Conservation (phyloP, 768 basidiomycete genomes). For the Antrodiella citrinella region DNA sequence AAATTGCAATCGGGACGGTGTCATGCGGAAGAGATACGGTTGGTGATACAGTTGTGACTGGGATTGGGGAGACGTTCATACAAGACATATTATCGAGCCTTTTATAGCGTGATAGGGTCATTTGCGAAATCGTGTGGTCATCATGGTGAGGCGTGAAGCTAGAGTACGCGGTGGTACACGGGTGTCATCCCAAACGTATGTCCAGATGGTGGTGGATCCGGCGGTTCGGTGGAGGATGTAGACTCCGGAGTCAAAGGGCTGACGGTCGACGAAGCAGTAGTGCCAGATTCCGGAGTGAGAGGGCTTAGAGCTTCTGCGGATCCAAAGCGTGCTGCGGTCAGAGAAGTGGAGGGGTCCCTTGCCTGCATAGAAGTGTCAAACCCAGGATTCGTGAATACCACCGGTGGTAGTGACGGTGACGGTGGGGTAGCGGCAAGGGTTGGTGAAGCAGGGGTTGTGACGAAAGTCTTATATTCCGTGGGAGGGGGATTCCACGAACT, state of each 20-base stretch:
- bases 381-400: neutral
- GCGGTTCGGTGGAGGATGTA: neutral
- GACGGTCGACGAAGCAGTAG: neutral
- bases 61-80: too few species aligned
- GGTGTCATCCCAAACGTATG: neutral
- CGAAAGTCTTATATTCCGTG: conserved; percentile 5
- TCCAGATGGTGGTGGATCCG: neutral
- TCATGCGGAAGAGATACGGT: too few species aligned
- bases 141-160: neutral
- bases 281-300: neutral
- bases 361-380: too few species aligned
- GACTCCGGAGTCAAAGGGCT: neutral
- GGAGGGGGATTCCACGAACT: conserved; percentile 38
- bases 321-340: neutral
- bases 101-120: too few species aligned
- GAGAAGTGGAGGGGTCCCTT: too few species aligned
- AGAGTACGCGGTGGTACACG: neutral
- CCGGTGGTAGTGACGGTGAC: neutral
- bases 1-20: too few species aligned
- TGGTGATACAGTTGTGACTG: too few species aligned
- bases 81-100: too few species aligned
- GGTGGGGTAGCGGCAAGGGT: neutral
- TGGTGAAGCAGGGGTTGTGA: neutral
- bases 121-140: too few species aligned
- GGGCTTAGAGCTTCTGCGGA: neutral